phyloP scores from a whole-genome alignment of 805 yeast genomes.

The Candida wancherniae region DNA sequence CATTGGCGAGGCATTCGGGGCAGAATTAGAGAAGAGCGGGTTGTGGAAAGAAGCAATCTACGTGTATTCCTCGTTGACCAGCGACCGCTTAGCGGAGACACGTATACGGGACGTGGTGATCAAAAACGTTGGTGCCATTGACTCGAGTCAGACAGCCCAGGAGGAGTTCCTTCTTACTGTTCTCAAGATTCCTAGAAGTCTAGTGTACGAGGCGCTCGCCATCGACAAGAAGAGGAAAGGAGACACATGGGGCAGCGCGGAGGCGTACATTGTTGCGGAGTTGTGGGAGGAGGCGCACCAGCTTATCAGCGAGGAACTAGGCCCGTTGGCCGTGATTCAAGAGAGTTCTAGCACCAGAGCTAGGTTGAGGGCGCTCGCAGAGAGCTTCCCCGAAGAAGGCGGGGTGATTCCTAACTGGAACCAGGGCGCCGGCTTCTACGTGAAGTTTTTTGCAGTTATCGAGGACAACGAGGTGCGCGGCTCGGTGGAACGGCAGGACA shows the following conservation, averaged over 20 bases:
- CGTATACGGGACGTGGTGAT: conserved; percentile 37
- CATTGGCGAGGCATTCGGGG: conserved; percentile 40
- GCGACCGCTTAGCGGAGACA: conserved; percentile 42
- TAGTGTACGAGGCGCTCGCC: conserved; percentile 59
- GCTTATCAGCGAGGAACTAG: conserved; percentile 52
- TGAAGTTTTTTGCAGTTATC: conserved; percentile 39
- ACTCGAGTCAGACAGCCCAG: conserved; percentile 18
- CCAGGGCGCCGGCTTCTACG: conserved; percentile 55
- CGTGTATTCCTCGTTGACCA: conserved; percentile 52
- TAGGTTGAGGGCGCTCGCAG: conserved; percentile 36
- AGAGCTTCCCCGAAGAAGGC: conserved; percentile 40
- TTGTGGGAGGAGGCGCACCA: conserved; percentile 61
- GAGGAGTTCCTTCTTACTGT: conserved; percentile 33
- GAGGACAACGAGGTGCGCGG: conserved; percentile 13
- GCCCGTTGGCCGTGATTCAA: conserved; percentile 66
- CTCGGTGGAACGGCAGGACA: conserved; percentile 10
- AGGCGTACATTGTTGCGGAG: conserved; percentile 57
- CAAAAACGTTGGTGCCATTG: conserved; percentile 27
- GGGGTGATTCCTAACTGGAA: conserved; percentile 45
- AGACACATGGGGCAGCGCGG: conserved; percentile 55
- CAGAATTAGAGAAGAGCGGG: conserved; percentile 42
- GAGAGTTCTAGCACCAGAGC: conserved; percentile 31
- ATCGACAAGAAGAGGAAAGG: conserved; percentile 44
- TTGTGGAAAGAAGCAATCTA: conserved; percentile 58
- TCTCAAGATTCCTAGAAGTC: conserved; percentile 44